phyloP scores from a whole-genome alignment of 495 filamentous ascomycete genomes.

The Venustampulla echinocandica region DNA sequence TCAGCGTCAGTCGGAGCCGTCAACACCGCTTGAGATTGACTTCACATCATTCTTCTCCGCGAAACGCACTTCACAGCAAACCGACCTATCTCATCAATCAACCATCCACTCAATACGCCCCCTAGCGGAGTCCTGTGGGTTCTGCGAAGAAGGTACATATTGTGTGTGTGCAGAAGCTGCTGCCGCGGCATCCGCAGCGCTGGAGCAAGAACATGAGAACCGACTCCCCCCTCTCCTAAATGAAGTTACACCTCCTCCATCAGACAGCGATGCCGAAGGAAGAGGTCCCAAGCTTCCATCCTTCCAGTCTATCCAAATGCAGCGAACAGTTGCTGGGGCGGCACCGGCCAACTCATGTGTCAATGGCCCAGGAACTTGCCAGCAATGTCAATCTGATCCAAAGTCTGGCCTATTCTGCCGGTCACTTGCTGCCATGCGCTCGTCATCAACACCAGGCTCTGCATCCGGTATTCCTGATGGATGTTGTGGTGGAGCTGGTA shows the following conservation, averaged over 20 bases:
- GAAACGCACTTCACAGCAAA: conserved; percentile 19
- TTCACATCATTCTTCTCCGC: conserved; percentile 60
- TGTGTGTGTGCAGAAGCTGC: conserved; percentile 77
- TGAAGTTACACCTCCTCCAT: conserved; percentile 61
- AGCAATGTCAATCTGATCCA: conserved; percentile 69
- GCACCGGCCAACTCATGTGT: conserved; percentile 41
- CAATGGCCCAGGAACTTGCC: conserved; percentile 71
- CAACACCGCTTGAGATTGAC: conserved; percentile 54
- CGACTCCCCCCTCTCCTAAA: conserved; percentile 43
- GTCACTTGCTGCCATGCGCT: conserved; percentile 59
- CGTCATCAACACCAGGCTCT: conserved; percentile 32
- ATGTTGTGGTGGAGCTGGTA: conserved; percentile 43
- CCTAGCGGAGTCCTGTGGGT: conserved; percentile 63
- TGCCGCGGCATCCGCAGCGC: conserved; percentile 26
- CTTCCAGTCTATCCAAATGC: conserved; percentile 24
- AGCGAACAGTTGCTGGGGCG: conserved; percentile 22
- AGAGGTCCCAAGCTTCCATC: conserved; percentile 41
- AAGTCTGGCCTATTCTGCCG: conserved; percentile 80
- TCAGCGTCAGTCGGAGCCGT: conserved; percentile 24
- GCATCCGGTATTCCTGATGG: conserved; percentile 28
- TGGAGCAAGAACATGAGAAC: conserved; percentile 28
- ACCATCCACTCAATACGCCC: conserved; percentile 14
- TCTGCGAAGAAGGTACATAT: conserved; percentile 75
- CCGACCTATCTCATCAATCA: conserved; percentile 18
- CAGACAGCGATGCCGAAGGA: conserved; percentile 52